Conservation (phyloP, 2,329 filamentous ascomycete species). For the Colletotrichum higginsianum region DNA sequence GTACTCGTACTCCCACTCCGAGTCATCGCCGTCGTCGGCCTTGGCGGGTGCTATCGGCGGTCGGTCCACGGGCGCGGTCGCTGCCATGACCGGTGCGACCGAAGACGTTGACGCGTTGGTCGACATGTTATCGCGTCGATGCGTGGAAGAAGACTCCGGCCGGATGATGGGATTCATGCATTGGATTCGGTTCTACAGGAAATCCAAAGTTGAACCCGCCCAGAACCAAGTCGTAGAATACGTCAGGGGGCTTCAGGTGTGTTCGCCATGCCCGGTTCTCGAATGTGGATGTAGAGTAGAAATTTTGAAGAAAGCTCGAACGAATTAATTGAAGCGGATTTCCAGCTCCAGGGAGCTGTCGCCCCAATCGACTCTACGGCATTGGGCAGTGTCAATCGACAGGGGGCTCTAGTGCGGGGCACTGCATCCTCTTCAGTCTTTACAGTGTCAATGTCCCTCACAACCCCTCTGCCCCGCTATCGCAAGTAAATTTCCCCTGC, state of each 20-base stretch:
- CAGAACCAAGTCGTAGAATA: background rate
- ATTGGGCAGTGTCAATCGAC: conserved; percentile 26
- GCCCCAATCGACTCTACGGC: background rate
- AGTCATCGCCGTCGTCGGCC: conserved; percentile 63
- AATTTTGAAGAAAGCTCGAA: conserved; percentile 4
- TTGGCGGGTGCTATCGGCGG: conserved; percentile 9
- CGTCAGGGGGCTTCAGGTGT: background rate
- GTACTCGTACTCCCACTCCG: conserved; percentile 79
- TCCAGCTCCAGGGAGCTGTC: conserved; percentile 22
- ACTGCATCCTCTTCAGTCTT: conserved; percentile 5
- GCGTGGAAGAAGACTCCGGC: conserved; percentile 6
- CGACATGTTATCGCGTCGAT: conserved; percentile 30
- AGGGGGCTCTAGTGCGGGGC: conserved; percentile 40
- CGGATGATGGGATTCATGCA: conserved; percentile 1
- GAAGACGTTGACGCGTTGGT: conserved; percentile 22
- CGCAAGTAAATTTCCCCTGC: conserved; percentile 42
- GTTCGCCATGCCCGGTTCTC: background rate
- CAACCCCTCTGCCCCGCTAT: conserved; percentile 47
- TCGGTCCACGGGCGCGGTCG: conserved; percentile 23
- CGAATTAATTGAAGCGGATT: conserved; percentile 12
- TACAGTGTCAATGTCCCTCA: conserved; percentile 8
- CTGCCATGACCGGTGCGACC: conserved; percentile 26
- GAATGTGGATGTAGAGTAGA: background rate
- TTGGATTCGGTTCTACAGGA: background rate
- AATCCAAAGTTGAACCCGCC: too few relatives aligned